Evolutionary conservation across 2,329 filamentous ascomycete species (phyloP), one percentile per base, ranked within the genome.

Genomic region (Cladorrhinum sp.): DNA sequence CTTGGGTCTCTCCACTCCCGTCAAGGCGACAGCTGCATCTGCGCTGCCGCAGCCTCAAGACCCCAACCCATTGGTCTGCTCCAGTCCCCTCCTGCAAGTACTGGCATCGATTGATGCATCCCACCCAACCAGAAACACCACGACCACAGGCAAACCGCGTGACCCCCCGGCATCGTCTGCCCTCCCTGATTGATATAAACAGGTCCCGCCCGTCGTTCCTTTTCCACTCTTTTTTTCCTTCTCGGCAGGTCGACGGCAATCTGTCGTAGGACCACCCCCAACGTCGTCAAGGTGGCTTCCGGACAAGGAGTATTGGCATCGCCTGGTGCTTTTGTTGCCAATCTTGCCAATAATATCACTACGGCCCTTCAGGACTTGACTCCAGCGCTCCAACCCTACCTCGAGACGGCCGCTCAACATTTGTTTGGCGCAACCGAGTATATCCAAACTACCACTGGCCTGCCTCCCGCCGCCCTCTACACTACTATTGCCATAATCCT

Each of bases 221-320:
- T 33, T 49, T 60, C 46, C 48, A 46, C 23, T 36, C 33, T 58
- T 30, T 49, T 52, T 23, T 26, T 51, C 61, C 26, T 28, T 57
- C 49, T 55, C 50, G 55, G 42, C 57, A 61, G 64, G 64, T 65
- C 64, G 59, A 66, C 65, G 67, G 73, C 74, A 74, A 77, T 73
- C 74, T 77, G 68, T 71, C 66, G 64, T 71, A 72, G 74, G 76
- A 73, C 75, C 67, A 63, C 64, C 68, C 73, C 69, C 71, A 70
- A 69, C 16, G 68, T 73, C 76, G 78, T 75, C 82, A 86, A 86
- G 75, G 82, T 86, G 84, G 84, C 83, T 85, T 86, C 83, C 73
- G 75, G 76, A 76, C 78, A 81, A 75, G 76, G 75, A 73, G 71
- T 77, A 71, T 78, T 80, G 82, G 84, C 83, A 82, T 85, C 84